These are phyloP conservation scores for Uromyces viciae-fabae DNA, from an alignment of 1,284 basidiomycete genomes.

Conservation along the genomic window DNA sequence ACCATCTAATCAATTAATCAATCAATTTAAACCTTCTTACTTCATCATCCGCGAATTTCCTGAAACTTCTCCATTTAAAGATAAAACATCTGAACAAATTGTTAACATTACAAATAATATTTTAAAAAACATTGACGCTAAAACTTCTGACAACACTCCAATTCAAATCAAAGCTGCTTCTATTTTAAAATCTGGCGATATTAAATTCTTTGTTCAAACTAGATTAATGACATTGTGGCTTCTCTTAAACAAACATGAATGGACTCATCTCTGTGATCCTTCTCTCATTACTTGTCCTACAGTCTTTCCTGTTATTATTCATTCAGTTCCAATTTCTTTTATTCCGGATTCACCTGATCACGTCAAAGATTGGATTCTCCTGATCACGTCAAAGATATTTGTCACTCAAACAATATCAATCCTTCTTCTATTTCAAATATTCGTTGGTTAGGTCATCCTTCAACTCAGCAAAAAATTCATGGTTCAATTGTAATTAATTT, in stretches of 20 bases:
- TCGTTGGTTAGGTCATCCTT: not conserved
- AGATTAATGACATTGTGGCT: not conserved
- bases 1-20: not conserved
- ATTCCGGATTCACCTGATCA: not conserved
- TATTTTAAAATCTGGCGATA: not conserved
- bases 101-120: not conserved
- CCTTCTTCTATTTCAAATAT: not conserved
- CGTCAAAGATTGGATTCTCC: not conserved
- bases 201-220: not conserved
- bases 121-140: not conserved
- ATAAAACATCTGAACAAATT: not conserved
- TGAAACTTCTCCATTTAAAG: not conserved
- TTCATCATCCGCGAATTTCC: not conserved
- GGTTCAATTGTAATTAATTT: not conserved
- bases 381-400: not conserved
- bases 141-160: not conserved
- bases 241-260: not conserved
- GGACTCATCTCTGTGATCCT: not conserved
- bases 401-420: not conserved
- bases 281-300: not conserved
- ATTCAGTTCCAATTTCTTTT: slow-evolving; percentile 1
- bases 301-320: not conserved
- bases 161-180: not conserved
- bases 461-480: not conserved
- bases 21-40: not conserved